Evolutionary conservation across 768 basidiomycete species (phyloP), one percentile per base, ranked within the genome.

Genomic region (Tricholoma saponaceum): DNA sequence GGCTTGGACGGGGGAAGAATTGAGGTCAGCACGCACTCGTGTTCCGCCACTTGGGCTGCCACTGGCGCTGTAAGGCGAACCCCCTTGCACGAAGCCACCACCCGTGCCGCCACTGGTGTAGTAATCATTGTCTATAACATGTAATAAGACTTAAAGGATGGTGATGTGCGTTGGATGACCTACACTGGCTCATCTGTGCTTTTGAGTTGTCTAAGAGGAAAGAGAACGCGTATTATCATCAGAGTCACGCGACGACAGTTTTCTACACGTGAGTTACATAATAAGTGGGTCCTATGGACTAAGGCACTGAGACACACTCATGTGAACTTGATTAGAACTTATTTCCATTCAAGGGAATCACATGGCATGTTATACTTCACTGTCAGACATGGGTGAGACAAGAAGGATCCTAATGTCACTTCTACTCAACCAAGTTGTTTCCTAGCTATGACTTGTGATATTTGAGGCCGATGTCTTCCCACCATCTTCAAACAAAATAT

Each of bases 61-160:
- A 55, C 74, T 74, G 5, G 75, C 70, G 59, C 82, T 79, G 56
- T 80, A 85, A 7, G 85, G 86, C 43, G 86, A 87, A 25, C 80
- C 82, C 41, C 82, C 79, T 32, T 80, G 78, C 51, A 87, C 62
- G 62, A 82, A 87, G 5, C 85, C 83, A 52, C 85, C 83, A 3
- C 81, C 83, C 33, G 61, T 59, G 44, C 85, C 83, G 49, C 84
- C 83, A 2, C 80, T 81, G 32, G 74, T 76, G 74, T 62, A 59
- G 41, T 64, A 66, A 66, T 79, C 81, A 33, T 76, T 77, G 41
- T 76, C 78, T 60, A 57, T 66, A 62, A 57, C 61, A 66, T 62
- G 46, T 46, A 50, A 10, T 30, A 4, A 50, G 47, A 3, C 16
- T 16, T 30, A 5, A 30, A 28, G 6, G 16, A 47, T 20, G 14